These are phyloP conservation scores for Phytophthora pinifolia DNA, from an alignment of 352 stramenopile genomes.

Conservation along the genomic window DNA sequence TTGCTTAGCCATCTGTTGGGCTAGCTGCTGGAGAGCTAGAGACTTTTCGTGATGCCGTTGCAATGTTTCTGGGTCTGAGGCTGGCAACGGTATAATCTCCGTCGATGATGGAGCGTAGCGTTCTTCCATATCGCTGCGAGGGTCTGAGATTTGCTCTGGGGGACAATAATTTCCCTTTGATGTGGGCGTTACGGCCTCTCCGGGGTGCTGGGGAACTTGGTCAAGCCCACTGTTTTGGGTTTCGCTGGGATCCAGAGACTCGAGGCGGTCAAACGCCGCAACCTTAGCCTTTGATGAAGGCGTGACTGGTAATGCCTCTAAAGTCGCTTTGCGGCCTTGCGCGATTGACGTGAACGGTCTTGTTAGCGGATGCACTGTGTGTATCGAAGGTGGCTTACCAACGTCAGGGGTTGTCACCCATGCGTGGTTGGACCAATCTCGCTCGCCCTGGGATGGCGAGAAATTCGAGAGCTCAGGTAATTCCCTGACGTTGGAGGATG, in stretches of 20 bases:
- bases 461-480: slow-evolving; percentile 2
- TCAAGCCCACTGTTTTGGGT: slow-evolving; percentile 4
- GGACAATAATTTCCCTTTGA: neutral
- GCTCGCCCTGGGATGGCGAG: slow-evolving; percentile 8
- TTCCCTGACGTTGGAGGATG: neutral
- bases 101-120: slow-evolving; percentile 17
- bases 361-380: slow-evolving; percentile 25
- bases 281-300: slow-evolving; percentile 19
- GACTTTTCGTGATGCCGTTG: slow-evolving; percentile 18
- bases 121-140: slow-evolving; percentile 4
- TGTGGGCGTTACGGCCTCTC: slow-evolving; percentile 1
- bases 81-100: slow-evolving; percentile 5
- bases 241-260: slow-evolving; percentile 11
- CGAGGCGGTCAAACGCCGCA: slow-evolving; percentile 19
- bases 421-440: slow-evolving; percentile 21
- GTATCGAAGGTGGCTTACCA: slow-evolving; percentile 20
- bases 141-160: slow-evolving; percentile 6
- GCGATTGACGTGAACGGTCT: slow-evolving; percentile 22
- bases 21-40: slow-evolving; percentile 19
- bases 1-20: slow-evolving; percentile 13
- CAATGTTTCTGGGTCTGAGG: neutral
- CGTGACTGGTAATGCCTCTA: slow-evolving; percentile 26
- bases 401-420: slow-evolving; percentile 17
- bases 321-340: slow-evolving; percentile 28
- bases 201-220: neutral